These are phyloP conservation scores for Pyrus communis DNA, from an alignment of 306 rosid species.

Conservation along the genomic window DNA sequence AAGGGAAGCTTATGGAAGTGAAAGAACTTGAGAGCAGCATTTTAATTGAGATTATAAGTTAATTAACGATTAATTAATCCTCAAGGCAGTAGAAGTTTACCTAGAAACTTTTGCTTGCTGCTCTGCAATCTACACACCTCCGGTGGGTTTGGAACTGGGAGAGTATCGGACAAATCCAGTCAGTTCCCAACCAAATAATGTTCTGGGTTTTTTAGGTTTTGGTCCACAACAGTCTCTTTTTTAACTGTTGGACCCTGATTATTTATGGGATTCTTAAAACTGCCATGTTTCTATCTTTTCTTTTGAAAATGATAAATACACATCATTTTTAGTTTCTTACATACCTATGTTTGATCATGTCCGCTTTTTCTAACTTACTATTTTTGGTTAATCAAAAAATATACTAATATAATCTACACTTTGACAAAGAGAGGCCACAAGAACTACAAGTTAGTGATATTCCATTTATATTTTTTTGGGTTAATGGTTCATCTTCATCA, in stretches of 20 bases:
- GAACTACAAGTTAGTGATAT: too few species aligned
- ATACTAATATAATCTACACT: too few species aligned
- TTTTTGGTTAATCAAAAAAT: too few species aligned
- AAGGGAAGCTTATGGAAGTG: background rate
- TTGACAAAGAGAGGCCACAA: too few species aligned
- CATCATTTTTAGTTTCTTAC: too few species aligned
- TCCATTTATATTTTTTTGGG: too few species aligned
- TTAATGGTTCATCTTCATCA: too few species aligned
- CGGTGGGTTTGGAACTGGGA: background rate
- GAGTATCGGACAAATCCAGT: background rate
- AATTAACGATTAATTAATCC: background rate
- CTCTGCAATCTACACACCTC: background rate
- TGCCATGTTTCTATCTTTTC: background rate
- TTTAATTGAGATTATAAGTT: background rate
- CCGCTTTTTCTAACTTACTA: too few species aligned
- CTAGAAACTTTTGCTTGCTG: background rate
- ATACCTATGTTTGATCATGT: too few species aligned
- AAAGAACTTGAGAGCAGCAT: slow-evolving; percentile 10
- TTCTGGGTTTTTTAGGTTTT: background rate
- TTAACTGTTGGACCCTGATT: background rate
- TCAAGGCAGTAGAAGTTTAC: background rate
- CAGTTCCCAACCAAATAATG: background rate
- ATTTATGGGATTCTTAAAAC: background rate
- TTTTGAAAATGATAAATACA: too few species aligned
- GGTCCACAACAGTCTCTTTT: background rate